Percentiles rank a stretch among this genome's conserved stretches.
These are phyloP conservation scores for Pichia sp. DNA, from an alignment of 1,139 yeast genomes.

Conservation along the genomic window DNA sequence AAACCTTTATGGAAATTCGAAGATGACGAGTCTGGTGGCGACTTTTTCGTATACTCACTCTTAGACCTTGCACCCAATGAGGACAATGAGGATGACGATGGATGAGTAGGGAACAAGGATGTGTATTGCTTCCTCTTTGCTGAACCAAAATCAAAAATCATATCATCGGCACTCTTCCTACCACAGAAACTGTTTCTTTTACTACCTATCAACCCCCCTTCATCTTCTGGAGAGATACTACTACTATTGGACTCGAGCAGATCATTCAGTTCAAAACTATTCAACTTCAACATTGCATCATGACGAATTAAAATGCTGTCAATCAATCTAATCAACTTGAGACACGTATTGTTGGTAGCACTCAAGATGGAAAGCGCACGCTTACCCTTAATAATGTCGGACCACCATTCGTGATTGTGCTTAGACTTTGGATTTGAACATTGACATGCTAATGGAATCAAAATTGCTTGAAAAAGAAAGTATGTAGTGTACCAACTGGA, in stretches of 20 bases:
- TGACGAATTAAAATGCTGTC: slow-evolving; percentile 30
- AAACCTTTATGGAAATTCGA: too few species aligned
- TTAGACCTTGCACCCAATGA: too few species aligned
- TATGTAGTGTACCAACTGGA: slow-evolving; percentile 60
- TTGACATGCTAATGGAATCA: slow-evolving; percentile 48
- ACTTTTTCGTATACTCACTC: too few species aligned
- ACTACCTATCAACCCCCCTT: slow-evolving; percentile 3
- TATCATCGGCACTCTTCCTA: background rate
- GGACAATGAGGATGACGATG: too few species aligned
- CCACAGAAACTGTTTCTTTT: slow-evolving; percentile 1
- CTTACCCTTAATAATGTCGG: slow-evolving; percentile 40
- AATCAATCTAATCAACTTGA: slow-evolving; percentile 42
- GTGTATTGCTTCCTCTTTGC: slow-evolving; percentile 11
- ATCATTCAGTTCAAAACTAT: slow-evolving; percentile 8
- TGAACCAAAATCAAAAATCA: slow-evolving; percentile 8
- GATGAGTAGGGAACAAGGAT: slow-evolving; percentile 7
- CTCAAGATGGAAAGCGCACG: slow-evolving; percentile 34
- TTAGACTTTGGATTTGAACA: slow-evolving; percentile 42
- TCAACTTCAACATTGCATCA: slow-evolving; percentile 13
- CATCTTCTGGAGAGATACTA: too few species aligned
- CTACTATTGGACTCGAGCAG: too few species aligned
- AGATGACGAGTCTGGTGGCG: too few species aligned
- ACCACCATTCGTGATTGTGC: slow-evolving; percentile 38
- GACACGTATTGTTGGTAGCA: slow-evolving; percentile 41
- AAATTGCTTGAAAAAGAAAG: slow-evolving; percentile 53